Evolutionary conservation across 495 filamentous ascomycete genomes (phyloP).

Genomic region (Bryoglossum gracile): DNA sequence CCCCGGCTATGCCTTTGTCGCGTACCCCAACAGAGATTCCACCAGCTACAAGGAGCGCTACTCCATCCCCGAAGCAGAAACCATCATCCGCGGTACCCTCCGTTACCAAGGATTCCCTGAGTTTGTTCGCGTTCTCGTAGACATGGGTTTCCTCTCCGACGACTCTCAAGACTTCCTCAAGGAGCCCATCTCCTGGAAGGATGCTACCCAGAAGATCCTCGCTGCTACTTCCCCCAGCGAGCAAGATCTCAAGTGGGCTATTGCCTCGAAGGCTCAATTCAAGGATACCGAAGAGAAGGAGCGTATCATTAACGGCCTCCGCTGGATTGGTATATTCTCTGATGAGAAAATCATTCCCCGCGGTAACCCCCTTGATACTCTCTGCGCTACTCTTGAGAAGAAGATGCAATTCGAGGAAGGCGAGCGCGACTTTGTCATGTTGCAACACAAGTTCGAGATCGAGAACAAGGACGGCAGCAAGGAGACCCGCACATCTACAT

Average conservation of each 20-base stretch:
- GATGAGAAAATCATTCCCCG: slow-evolving; percentile 62
- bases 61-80: slow-evolving; percentile 79
- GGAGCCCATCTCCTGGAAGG: slow-evolving; percentile 64
- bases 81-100: slow-evolving; percentile 66
- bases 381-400: slow-evolving; percentile 82
- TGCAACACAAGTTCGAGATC: slow-evolving; percentile 87
- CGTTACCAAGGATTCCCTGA: slow-evolving; percentile 83
- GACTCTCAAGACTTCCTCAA: slow-evolving; percentile 54
- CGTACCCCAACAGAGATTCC: slow-evolving; percentile 86
- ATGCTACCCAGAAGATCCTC: slow-evolving; percentile 68
- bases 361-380: slow-evolving; percentile 78
- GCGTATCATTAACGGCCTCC: slow-evolving; percentile 67
- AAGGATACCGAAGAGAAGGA: slow-evolving; percentile 61
- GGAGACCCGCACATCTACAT: slow-evolving; percentile 73
- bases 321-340: slow-evolving; percentile 86
- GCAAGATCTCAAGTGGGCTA: slow-evolving; percentile 61
- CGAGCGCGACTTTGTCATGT: slow-evolving; percentile 64
- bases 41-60: slow-evolving; percentile 82
- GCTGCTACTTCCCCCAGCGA: slow-evolving; percentile 53
- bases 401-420: slow-evolving; percentile 84
- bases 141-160: slow-evolving; percentile 75
- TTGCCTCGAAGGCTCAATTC: slow-evolving; percentile 71
- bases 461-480: slow-evolving; percentile 63
- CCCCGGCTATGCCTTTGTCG: slow-evolving; percentile 75
- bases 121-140: slow-evolving; percentile 78